These are phyloP conservation scores for Eutypa lata DNA, from an alignment of 2,329 filamentous ascomycete genomes.

Conservation along the genomic window DNA sequence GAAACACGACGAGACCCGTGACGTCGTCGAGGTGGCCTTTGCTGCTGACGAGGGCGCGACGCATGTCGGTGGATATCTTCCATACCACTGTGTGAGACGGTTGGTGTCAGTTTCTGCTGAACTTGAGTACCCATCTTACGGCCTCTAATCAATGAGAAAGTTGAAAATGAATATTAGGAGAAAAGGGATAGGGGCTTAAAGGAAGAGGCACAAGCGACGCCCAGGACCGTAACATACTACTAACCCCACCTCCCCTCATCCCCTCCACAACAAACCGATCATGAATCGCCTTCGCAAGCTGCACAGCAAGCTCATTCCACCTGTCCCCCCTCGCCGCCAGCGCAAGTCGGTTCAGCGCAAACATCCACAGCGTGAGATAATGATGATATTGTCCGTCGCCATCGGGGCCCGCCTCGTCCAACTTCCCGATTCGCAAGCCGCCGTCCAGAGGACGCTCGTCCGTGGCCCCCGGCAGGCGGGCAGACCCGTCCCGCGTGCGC, in stretches of 20 bases:
- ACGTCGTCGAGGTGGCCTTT: constrained; percentile 56
- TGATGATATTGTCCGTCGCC: constrained; percentile 61
- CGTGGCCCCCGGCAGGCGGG: constrained; percentile 48
- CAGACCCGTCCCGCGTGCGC: constrained; percentile 44
- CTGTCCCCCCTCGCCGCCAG: constrained; percentile 40
- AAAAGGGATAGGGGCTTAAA: too few relatives aligned
- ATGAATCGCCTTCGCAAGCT: constrained; percentile 51
- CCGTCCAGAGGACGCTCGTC: constrained; percentile 49
- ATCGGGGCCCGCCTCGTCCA: constrained; percentile 44
- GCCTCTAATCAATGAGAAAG: too few relatives aligned
- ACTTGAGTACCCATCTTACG: too few relatives aligned
- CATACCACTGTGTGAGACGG: constrained; percentile 48
- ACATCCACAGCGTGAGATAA: constrained; percentile 62
- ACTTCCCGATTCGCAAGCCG: constrained; percentile 57
- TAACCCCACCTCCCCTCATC: constrained; percentile 4
- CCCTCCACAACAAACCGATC: constrained; percentile 42
- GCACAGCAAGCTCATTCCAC: constrained; percentile 50
- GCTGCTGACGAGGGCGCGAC: constrained; percentile 41
- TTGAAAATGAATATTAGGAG: too few relatives aligned
- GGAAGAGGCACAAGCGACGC: too few relatives aligned
- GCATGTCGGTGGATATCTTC: constrained; percentile 52
- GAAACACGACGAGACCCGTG: constrained; percentile 50
- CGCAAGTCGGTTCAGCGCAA: constrained; percentile 53
- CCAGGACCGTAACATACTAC: neutral
- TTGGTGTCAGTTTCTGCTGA: neutral